Percentiles rank a stretch among this genome's conserved stretches.
Conservation (phyloP, 75 land plant genomes). For the Pseudotsuga menziesii region DNA sequence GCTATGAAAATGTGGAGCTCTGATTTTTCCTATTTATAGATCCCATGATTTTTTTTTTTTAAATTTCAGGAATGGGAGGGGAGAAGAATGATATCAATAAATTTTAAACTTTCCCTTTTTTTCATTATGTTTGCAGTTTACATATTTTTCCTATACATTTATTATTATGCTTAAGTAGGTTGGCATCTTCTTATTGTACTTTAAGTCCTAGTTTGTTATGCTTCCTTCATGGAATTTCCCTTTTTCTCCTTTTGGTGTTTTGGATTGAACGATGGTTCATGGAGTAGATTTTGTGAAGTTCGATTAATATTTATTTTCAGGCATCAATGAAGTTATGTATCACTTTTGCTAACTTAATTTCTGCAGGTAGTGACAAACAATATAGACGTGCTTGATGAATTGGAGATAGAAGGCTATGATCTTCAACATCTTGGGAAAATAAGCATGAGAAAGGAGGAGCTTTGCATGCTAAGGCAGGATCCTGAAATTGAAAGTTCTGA, state of each 20-base stretch:
- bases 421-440: neutral
- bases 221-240: neutral
- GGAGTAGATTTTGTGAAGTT: too few relatives aligned
- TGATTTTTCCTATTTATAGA: neutral
- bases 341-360: neutral
- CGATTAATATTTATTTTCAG: too few relatives aligned
- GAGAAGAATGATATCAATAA: neutral
- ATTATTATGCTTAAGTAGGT: neutral
- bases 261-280: neutral
- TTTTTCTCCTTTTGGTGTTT: neutral
- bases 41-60: too few relatives aligned
- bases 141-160: neutral
- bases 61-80: neutral
- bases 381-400: neutral
- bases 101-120: neutral
- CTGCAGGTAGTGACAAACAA: neutral
- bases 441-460: neutral
- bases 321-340: neutral
- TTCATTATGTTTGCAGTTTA: neutral
- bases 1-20: neutral
- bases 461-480: constrained; percentile 1
- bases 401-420: neutral
- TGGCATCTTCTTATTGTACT: constrained; percentile 4
- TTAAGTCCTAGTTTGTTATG: neutral
- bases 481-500: constrained; percentile 2